A percentile compares a stretch with the other conserved stretches of the same genome.
Conservation (phyloP, 805 yeast species). For the Komagataella pseudopastoris region DNA sequence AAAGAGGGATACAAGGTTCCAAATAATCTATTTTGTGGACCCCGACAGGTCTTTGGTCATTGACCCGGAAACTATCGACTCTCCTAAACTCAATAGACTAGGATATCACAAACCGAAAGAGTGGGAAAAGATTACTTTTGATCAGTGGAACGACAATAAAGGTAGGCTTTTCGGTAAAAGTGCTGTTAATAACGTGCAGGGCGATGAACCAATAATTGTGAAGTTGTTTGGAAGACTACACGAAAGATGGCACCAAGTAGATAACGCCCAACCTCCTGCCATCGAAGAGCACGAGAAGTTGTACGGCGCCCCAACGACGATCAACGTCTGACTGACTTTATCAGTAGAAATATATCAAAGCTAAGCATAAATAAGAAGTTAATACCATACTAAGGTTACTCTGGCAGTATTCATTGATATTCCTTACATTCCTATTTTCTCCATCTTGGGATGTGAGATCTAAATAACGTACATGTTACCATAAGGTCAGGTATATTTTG, state of each 20-base stretch:
- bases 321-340: not conserved
- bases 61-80: constrained; percentile 26
- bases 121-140: constrained; percentile 24
- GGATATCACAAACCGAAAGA: constrained; percentile 17
- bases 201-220: constrained; percentile 25
- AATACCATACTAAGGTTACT: no score
- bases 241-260: constrained; percentile 29
- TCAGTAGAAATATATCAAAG: no score
- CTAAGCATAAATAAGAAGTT: no score
- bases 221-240: constrained; percentile 24
- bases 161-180: constrained; percentile 29
- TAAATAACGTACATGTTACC: no score
- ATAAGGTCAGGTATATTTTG: no score
- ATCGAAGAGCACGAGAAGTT: not conserved
- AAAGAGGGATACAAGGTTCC: constrained; percentile 19
- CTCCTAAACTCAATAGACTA: constrained; percentile 21
- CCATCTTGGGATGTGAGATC: no score
- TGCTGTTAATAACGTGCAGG: constrained; percentile 18
- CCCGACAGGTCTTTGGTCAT: constrained; percentile 21
- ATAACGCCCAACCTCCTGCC: constrained; percentile 2
- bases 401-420: no score
- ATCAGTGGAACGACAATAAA: constrained; percentile 32
- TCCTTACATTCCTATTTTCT: no score
- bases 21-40: constrained; percentile 28
- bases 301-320: not conserved